Evolutionary conservation across 805 yeast genomes (phyloP), one percentile per base, ranked within the genome.

Genomic region (Candida dendrica): DNA sequence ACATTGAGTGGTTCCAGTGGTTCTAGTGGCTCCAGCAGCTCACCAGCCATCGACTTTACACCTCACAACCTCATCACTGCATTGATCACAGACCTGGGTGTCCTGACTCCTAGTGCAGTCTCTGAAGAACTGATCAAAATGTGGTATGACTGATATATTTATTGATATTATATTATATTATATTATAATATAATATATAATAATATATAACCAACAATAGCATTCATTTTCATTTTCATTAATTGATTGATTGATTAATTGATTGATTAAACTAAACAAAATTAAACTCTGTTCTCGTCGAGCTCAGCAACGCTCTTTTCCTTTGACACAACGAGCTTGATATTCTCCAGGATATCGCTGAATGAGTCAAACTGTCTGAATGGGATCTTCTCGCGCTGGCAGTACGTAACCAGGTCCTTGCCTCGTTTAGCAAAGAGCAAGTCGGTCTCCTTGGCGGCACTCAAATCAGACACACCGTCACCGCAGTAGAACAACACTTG

Each of bases 81-180:
- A 3, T 73, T 93, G 50, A 88, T 93, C 45, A 91, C 98, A 3
- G 99, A 93, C 61, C 70, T 93, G 48, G 99, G 99, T 15, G 97
- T 93, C 1, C 72, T 93, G 51, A 93, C 99, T 6, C 96, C 98
- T 11, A 84, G 95, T 46, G 98, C 98, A 0, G 98, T 93, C 17
- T 84, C 95, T n/a, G 98, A 93, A 61, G 99, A 93, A 65, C 74
- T 93, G 63, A 93, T 93, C 60, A 93, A 93, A 65, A 88, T 93
- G 79, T 93, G 97, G 97, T 90, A 89, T 56, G 97, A 90, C 63
- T 90, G 61, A 61, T n/a, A n/a, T n/a, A n/a, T n/a, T n/a, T n/a
- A n/a, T n/a, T n/a, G n/a, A n/a, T n/a, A n/a, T 19, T 20, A 6
- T 34, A 19, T 8, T 19, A 18, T 34, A 13, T n/a, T 33, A 4